Percentiles rank a stretch among this genome's conserved stretches.
phyloP scores from a whole-genome alignment of 345 rosid species.

The Populus nigra region DNA sequence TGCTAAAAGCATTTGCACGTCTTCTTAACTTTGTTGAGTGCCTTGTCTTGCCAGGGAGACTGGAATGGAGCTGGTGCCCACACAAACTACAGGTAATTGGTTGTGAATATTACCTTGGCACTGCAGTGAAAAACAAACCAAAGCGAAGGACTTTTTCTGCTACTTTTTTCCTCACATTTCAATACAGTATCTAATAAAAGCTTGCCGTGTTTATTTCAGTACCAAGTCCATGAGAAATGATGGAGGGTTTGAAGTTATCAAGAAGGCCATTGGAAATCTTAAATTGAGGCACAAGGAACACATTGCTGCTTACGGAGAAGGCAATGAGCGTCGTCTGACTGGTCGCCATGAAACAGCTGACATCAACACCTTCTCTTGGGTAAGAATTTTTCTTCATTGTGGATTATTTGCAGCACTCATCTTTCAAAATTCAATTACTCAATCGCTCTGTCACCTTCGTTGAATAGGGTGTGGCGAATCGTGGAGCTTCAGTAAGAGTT shows the following conservation, averaged over 20 bases:
- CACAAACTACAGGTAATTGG: conserved; percentile 20
- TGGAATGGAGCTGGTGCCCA: conserved; percentile 33
- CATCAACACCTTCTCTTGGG: conserved; percentile 23
- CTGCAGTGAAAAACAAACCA: no score
- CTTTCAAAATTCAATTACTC: not conserved
- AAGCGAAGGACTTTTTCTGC: no score
- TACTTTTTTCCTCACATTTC: not conserved
- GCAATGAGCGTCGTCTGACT: conserved; percentile 23
- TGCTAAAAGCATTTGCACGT: not conserved
- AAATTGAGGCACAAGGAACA: conserved; percentile 15
- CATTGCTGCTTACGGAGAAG: conserved; percentile 25
- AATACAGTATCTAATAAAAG: no score
- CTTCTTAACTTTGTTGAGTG: not conserved
- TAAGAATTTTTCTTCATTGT: not conserved
- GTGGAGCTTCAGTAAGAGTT: conserved; percentile 21
- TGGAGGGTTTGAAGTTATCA: conserved; percentile 16
- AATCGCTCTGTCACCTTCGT: not conserved
- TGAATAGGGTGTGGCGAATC: conserved; percentile 17
- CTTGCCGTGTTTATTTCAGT: conserved; percentile 2
- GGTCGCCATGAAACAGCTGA: conserved; percentile 29
- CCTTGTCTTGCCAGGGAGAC: conserved; percentile 13
- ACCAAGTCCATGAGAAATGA: conserved; percentile 27
- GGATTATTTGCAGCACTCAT: not conserved
- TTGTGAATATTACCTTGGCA: no score
- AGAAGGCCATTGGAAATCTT: conserved; percentile 25